Base-by-base conservation (phyloP, 1,284 basidiomycete species). In the Earliella scabrosa region DNA sequence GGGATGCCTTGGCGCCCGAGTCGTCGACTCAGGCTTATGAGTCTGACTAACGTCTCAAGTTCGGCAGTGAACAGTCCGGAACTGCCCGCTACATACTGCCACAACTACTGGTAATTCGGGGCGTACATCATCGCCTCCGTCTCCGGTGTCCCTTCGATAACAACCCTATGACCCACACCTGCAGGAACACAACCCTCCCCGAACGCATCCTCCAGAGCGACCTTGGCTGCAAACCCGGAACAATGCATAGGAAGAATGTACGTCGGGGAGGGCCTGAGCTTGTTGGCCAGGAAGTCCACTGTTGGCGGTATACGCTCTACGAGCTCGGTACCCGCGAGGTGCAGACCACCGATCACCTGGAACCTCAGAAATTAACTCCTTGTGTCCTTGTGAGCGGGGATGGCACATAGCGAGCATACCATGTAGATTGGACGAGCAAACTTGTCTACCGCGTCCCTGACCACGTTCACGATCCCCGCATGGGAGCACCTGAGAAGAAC, bases 161-260 rank as follows among this genome's bases (percentile, higher is more conserved):
- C 76, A 2, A 91, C 79, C 61, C 78, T 85, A 26, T 86, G 79
- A 9, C 92, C 91, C 1, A 87, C 86, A 2, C 90, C 90, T 4
- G 85, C 87, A 0, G 90, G 88, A 11, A 92, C 88, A 64, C 87
- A 88, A 1, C 83, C 83, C 46, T 88, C 82, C 18, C 90, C 91
- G 13, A 94, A 76, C 2, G 81, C 88, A 8, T 73, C 71, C 65
- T 86, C 82, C 59, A 94, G 71, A 4, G 85, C 87, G 1, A 89
- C 69, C 68, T 93, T 90, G 26, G 81, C 81, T 29, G 80, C 78
- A 65, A 93, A 90, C 0, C 92, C 91, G 1, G 88, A 84, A 64
- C 92, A 93, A 70, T 93, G 92, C 83, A 94, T 89, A 0, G 92
- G 92, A 0, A 93, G 76, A 36, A 93, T 73, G 62, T 87, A 93